These are phyloP conservation scores for Lippia alba DNA, from an alignment of 305 asterid genomes.

Conservation along the genomic window DNA sequence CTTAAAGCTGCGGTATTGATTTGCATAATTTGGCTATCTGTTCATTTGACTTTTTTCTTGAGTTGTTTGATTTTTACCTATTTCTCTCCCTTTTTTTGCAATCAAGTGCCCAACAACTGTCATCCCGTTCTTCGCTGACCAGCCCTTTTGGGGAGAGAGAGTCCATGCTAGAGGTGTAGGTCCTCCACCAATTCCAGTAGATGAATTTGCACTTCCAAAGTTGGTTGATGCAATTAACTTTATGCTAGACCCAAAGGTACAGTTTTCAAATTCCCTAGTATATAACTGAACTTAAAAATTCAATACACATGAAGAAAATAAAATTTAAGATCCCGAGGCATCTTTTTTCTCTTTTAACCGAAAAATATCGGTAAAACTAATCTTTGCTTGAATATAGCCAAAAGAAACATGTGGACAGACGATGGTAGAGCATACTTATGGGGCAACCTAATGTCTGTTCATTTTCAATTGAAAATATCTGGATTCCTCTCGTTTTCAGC, in stretches of 20 bases:
- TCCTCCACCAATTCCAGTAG: conserved; percentile 89
- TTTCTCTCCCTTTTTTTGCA: conserved; percentile 7
- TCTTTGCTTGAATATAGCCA: not conserved
- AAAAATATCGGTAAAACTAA: no score
- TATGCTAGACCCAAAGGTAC: conserved; percentile 88
- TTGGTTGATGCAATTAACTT: conserved; percentile 74
- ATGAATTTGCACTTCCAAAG: conserved; percentile 75
- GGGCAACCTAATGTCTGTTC: not conserved
- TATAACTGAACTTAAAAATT: no score
- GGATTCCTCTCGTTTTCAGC: not conserved
- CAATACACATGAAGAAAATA: no score
- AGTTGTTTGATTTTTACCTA: conserved; percentile 18
- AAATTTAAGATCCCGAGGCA: conserved; percentile 5
- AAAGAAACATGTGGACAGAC: not conserved
- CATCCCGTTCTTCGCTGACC: conserved; percentile 94
- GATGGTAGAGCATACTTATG: not conserved
- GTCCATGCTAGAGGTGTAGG: conserved; percentile 91
- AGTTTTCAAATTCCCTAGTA: not conserved
- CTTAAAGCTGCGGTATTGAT: conserved; percentile 89
- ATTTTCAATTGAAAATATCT: not conserved
- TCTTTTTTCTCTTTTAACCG: not conserved
- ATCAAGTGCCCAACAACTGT: conserved; percentile 90
- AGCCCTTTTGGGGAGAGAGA: conserved; percentile 97
- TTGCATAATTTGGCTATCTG: conserved; percentile 2
- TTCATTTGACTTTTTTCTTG: conserved; percentile 20